phyloP scores from a whole-genome alignment of 1,284 basidiomycete genomes.

The Jaminaea rosea region DNA sequence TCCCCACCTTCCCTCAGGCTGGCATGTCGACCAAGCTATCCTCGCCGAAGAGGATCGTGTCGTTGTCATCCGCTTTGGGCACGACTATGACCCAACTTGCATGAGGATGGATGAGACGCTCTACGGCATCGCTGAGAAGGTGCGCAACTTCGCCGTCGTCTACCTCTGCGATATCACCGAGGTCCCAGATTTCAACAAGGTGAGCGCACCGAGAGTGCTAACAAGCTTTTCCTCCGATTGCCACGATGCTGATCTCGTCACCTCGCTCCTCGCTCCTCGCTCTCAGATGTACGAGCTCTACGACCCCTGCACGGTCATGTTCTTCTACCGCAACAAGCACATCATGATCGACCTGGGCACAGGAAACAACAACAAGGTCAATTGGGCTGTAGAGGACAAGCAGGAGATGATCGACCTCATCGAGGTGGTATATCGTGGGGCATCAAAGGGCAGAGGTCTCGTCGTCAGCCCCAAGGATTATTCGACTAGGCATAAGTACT shows the following conservation, averaged over 20 bases:
- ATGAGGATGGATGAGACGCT: slow-evolving; percentile 99
- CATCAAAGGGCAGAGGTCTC: slow-evolving; percentile 92
- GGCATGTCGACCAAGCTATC: slow-evolving; percentile 62
- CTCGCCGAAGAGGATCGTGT: slow-evolving; percentile 94
- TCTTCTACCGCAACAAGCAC: slow-evolving; percentile 70
- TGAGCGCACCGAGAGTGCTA: slow-evolving; percentile 1
- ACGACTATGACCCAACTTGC: slow-evolving; percentile 83
- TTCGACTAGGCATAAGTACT: slow-evolving; percentile 36
- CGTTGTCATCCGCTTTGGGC: slow-evolving; percentile 89
- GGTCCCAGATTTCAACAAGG: slow-evolving; percentile 92
- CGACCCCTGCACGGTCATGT: slow-evolving; percentile 31
- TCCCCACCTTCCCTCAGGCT: slow-evolving; percentile 63
- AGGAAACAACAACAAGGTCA: slow-evolving; percentile 98
- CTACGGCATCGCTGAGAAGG: slow-evolving; percentile 82
- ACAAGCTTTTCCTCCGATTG: neutral
- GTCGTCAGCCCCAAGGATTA: slow-evolving; percentile 84
- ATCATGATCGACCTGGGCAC: slow-evolving; percentile 99
- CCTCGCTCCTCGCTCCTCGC: neutral
- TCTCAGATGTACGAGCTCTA: slow-evolving; percentile 52
- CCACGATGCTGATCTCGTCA: neutral
- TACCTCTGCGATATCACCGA: slow-evolving; percentile 92
- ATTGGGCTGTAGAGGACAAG: slow-evolving; percentile 45
- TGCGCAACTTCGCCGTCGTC: slow-evolving; percentile 96
- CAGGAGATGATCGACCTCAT: slow-evolving; percentile 80
- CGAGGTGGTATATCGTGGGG: slow-evolving; percentile 95